Evolutionary conservation across 2,329 filamentous ascomycete species (phyloP).

Genomic region (Fusarium mundagurra): DNA sequence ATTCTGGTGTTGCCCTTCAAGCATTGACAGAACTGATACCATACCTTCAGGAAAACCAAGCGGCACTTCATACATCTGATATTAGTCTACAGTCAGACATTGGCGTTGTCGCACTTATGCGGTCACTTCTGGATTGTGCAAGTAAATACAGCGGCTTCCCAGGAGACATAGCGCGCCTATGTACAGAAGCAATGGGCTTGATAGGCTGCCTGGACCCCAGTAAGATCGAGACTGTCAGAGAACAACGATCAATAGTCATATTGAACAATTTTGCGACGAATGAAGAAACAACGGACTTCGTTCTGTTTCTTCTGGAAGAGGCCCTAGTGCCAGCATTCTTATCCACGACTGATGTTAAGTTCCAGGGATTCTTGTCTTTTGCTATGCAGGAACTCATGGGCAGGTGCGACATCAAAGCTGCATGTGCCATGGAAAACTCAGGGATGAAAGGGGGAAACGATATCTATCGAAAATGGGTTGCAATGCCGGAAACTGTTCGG

Average conservation of each 20-base stretch:
- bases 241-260: constrained; percentile 85
- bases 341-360: constrained; percentile 85
- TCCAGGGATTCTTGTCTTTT: constrained; percentile 92
- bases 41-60: constrained; percentile 79
- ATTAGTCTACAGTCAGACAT: constrained; percentile 85
- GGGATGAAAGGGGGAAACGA: constrained; percentile 61
- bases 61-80: constrained; percentile 80
- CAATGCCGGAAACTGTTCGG: constrained; percentile 78
- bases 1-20: constrained; percentile 83
- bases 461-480: constrained; percentile 78
- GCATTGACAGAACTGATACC: constrained; percentile 79
- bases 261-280: constrained; percentile 84
- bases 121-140: constrained; percentile 85
- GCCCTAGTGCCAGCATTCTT: constrained; percentile 92
- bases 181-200: constrained; percentile 84
- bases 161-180: constrained; percentile 74
- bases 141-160: constrained; percentile 79
- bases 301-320: constrained; percentile 84
- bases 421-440: constrained; percentile 55
- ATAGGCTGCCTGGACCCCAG: constrained; percentile 94
- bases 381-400: constrained; percentile 92
- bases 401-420: constrained; percentile 76
- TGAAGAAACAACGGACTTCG: constrained; percentile 85
- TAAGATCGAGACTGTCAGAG: constrained; percentile 80
- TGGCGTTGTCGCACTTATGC: constrained; percentile 75